These are phyloP conservation scores for Polymyxa betae DNA, from an alignment of 208 protist species.

Conservation along the genomic window DNA sequence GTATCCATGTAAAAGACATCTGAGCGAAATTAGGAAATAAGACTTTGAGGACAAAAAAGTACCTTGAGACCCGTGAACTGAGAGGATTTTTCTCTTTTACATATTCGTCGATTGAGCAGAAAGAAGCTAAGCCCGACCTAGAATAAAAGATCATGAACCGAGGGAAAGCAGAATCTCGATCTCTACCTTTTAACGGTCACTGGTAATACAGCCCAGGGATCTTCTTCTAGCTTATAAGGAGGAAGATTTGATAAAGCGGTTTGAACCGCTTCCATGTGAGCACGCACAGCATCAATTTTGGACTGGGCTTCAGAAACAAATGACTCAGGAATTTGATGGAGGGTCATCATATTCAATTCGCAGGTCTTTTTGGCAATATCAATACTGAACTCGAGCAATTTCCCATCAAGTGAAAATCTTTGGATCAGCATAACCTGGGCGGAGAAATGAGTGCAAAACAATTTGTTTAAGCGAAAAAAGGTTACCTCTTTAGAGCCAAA, in stretches of 20 bases:
- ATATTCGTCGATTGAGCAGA: slow-evolving; percentile 10
- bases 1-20: slow-evolving; percentile 2
- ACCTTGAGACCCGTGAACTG: neutral
- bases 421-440: neutral
- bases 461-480: neutral
- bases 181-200: neutral
- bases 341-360: neutral
- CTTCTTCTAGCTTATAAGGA: neutral
- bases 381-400: neutral
- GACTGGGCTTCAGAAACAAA: neutral
- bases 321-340: neutral
- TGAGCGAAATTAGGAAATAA: neutral
- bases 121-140: neutral
- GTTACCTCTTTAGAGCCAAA: neutral
- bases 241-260: neutral
- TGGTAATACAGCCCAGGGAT: slow-evolving; percentile 36
- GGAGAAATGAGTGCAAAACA: too few species aligned
- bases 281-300: neutral
- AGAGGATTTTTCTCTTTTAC: neutral
- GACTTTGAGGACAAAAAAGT: neutral
- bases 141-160: neutral
- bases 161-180: neutral
- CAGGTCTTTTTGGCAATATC: neutral
- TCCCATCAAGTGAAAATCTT: neutral
- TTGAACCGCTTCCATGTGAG: neutral